A percentile compares a stretch with the other conserved stretches of the same genome.
phyloP scores from a whole-genome alignment of 257 asterid genomes.

The Plantago ovata region DNA sequence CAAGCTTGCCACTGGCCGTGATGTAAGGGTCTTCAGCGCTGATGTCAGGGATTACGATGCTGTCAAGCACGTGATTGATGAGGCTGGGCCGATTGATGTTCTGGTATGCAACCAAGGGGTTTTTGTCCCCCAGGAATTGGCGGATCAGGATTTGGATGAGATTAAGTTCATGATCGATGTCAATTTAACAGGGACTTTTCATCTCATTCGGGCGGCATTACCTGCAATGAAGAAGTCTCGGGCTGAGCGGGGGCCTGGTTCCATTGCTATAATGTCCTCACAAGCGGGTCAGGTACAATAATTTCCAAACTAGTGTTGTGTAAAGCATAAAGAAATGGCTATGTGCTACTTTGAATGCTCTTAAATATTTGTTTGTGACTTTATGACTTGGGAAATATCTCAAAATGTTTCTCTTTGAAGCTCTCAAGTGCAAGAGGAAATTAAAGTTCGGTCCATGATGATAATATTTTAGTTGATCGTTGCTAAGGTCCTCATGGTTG shows the following conservation, averaged over 20 bases:
- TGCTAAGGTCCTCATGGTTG: neutral
- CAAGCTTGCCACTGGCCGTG: slow-evolving; percentile 80
- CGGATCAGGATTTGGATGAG: slow-evolving; percentile 66
- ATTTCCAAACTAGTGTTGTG: neutral
- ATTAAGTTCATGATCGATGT: slow-evolving; percentile 84
- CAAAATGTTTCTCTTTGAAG: too few relatives aligned
- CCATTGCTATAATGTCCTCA: slow-evolving; percentile 87
- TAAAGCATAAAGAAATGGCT: neutral
- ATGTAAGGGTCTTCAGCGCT: slow-evolving; percentile 64
- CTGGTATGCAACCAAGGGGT: slow-evolving; percentile 90
- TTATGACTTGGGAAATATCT: neutral
- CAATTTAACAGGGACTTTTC: slow-evolving; percentile 73
- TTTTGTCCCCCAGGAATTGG: slow-evolving; percentile 71
- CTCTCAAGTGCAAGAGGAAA: too few relatives aligned
- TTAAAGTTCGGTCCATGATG: too few relatives aligned
- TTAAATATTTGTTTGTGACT: neutral
- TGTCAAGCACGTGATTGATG: slow-evolving; percentile 53
- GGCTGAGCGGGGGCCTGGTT: slow-evolving; percentile 60
- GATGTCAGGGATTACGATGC: slow-evolving; percentile 82
- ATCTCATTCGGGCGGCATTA: slow-evolving; percentile 87
- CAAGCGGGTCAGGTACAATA: slow-evolving; percentile 91
- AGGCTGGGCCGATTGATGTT: slow-evolving; percentile 78
- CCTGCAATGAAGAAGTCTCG: slow-evolving; percentile 83
- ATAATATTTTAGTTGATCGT: neutral
- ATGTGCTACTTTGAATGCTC: neutral